Conservation (phyloP, 176 grass and related monocot species). For the Aechmea fasciata region DNA sequence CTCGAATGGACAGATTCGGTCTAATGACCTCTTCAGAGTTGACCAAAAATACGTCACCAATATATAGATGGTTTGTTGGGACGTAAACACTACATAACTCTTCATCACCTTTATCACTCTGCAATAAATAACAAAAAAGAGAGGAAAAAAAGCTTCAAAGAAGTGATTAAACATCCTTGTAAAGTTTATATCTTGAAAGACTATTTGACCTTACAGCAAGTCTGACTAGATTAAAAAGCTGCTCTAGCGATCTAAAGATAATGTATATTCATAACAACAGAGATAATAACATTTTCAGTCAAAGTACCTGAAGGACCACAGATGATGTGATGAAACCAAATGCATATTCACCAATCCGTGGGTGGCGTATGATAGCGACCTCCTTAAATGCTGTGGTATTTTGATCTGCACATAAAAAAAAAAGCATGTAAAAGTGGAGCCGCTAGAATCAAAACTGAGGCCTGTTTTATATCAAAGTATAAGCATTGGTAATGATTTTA, state of each 20-base stretch:
- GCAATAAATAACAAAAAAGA: slow-evolving; percentile 1
- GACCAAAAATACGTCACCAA: slow-evolving; percentile 95
- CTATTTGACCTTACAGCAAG: too few relatives aligned
- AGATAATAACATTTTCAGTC: neutral
- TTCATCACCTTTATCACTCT: slow-evolving; percentile 95
- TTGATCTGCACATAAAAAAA: slow-evolving; percentile 61
- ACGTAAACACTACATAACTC: slow-evolving; percentile 95
- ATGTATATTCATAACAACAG: too few relatives aligned
- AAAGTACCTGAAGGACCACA: slow-evolving; percentile 81
- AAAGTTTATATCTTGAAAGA: too few relatives aligned
- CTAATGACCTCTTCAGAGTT: slow-evolving; percentile 91
- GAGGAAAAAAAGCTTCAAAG: neutral
- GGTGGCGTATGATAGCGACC: slow-evolving; percentile 99
- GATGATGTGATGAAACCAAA: slow-evolving; percentile 98
- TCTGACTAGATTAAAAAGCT: too few relatives aligned
- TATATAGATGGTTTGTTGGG: slow-evolving; percentile 98
- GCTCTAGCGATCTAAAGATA: too few relatives aligned
- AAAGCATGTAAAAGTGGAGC: slow-evolving; percentile 6
- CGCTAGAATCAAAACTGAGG: too few relatives aligned
- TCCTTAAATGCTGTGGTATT: slow-evolving; percentile 99
- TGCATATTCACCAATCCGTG: slow-evolving; percentile 91
- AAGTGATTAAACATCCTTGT: too few relatives aligned
- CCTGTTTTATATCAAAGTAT: too few relatives aligned
- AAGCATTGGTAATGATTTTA: too few relatives aligned
- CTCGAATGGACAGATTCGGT: slow-evolving; percentile 87